Evolutionary conservation across 768 basidiomycete genomes (phyloP), one percentile per base, ranked within the genome.

Genomic region (Pulveroboletus sp.): DNA sequence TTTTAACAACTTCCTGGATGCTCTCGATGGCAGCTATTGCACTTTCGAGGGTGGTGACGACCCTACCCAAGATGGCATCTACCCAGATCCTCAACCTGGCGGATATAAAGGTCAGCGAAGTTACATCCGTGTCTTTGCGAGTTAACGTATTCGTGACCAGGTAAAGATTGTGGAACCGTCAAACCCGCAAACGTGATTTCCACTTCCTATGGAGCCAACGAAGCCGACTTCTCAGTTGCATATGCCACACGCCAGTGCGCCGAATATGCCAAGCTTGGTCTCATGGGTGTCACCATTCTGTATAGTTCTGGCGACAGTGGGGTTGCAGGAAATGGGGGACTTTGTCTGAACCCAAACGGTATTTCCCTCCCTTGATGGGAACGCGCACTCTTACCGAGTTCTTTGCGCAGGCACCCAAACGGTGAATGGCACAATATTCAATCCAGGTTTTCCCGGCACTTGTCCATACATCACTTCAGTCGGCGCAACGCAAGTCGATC

Each of bases 401-500:
- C 40, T 37, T 6, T 37, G 25, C 6, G 9, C 45, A 66, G 64
- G 56, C 11, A 14, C 45, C 21, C 57, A 73, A 67, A 73, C 75
- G 3, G 69, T 72, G 33, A 65, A 74, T 44, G 82, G 81, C 33
- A 76, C 61, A 4, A 72, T 74, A 14, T 85, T 85, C 73, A 79
- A 80, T 47, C 83, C 84, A 7, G 44, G 41, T 12, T 78, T 78
- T 59, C 77, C 77, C 7, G 52, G 60, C 20, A 59, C 64, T 24
- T 86, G 83, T 57, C 85, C 84, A 3, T 87, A 72, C n/a, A n/a
- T n/a, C n/a, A n/a, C n/a, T n/a, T n/a, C n/a, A n/a, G n/a, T n/a
- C n/a, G n/a, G n/a, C n/a, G 88, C 86, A 1, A 80, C 78, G 5
- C 77, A 79, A 47, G 50, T 80, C 43, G 72, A 70, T 24, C 69